Conservation (phyloP, 73 alveolate species). For the Uronychia setigera region DNA sequence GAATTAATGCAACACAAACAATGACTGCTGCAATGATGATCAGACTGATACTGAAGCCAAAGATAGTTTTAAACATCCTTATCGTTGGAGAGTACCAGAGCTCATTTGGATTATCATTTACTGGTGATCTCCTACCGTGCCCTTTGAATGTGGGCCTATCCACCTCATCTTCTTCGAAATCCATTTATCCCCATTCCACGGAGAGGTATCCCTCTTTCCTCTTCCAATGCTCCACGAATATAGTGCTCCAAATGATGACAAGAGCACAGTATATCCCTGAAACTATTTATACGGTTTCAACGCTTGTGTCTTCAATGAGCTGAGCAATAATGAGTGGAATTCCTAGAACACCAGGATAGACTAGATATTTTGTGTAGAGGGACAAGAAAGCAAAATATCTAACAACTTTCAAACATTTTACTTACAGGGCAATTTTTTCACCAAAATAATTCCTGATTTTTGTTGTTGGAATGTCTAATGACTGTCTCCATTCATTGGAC, state of each 20-base stretch:
- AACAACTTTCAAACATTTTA: too few relatives aligned
- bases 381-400: slow-evolving; percentile 42
- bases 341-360: slow-evolving; percentile 9
- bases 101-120: slow-evolving; percentile 51
- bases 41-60: slow-evolving; percentile 36
- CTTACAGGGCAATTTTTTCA: slow-evolving; percentile 50
- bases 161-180: slow-evolving; percentile 67
- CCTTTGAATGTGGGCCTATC: slow-evolving; percentile 65
- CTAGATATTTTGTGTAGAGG: slow-evolving; percentile 9
- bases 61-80: slow-evolving; percentile 27
- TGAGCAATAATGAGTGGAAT: neutral
- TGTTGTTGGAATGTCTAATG: neutral
- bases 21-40: slow-evolving; percentile 57
- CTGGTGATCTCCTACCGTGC: slow-evolving; percentile 43
- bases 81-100: slow-evolving; percentile 24
- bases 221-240: slow-evolving; percentile 72
- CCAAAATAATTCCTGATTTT: slow-evolving; percentile 42
- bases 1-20: slow-evolving; percentile 33
- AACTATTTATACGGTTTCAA: neutral
- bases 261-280: slow-evolving; percentile 1
- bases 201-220: slow-evolving; percentile 46
- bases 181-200: slow-evolving; percentile 69
- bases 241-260: slow-evolving; percentile 49
- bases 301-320: neutral
- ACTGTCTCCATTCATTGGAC: neutral